Evolutionary conservation across 108 stramenopile genomes (phyloP), one percentile per base, ranked within the genome.

Genomic region (Licmophora abbreviata): DNA sequence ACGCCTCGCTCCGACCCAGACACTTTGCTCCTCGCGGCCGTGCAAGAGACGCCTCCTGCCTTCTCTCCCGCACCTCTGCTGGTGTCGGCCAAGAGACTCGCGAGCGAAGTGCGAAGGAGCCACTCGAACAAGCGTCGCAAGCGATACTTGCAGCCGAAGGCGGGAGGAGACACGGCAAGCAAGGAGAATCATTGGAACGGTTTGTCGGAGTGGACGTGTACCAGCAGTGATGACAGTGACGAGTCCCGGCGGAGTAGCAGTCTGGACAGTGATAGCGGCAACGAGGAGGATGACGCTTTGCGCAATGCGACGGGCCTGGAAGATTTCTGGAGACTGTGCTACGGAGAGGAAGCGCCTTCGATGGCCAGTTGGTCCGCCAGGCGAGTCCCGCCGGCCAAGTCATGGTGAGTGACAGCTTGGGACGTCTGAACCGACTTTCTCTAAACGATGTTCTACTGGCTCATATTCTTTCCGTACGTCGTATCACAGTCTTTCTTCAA

Each of bases 311-410:
- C 18, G 15, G 38, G 20, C 5, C 38, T 18, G 2, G 38, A 40
- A 18, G 15, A 20, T 40, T 18, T 40, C 38, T 18, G 15, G 15
- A 40, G 18, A 40, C 38, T 20, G 2, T 40, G 18, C 38, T 18
- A 40, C 5, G n/a, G n/a, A n/a, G n/a, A n/a, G n/a, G n/a, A n/a
- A n/a, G n/a, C n/a, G n/a, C n/a, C n/a, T n/a, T n/a, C n/a, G n/a
- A n/a, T n/a, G n/a, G n/a, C 38, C 38, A 40, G 38, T 40, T 40
- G 38, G 38, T 40, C 38, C 2, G 38, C 38, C 3, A 40, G 38
- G 15, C 38, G 38, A 1, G 20, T 18, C 3, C 38, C 38, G 20
- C 38, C 38, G 15, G 38, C 38, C 5, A 40, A 40, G 20, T 40
- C 38, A 40, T 40, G 38, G 38, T 40, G 20, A 18, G 38, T 40